These are phyloP conservation scores for Cordyceps cateniannulata DNA, from an alignment of 2,329 filamentous ascomycete genomes.

Conservation along the genomic window DNA sequence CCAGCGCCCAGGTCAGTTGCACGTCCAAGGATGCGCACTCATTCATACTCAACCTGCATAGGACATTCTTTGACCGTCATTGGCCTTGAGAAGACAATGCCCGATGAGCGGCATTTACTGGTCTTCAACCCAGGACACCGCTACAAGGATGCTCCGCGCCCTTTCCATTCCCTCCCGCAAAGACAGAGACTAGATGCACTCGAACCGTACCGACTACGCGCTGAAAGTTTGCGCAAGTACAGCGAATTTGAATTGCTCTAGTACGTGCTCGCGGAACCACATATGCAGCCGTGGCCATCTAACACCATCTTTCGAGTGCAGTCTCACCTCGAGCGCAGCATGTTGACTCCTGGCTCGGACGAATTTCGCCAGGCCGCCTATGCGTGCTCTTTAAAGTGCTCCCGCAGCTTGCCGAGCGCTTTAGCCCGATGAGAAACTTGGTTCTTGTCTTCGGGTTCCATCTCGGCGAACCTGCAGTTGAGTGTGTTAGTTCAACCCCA, in stretches of 20 bases:
- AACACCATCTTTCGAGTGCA: neutral
- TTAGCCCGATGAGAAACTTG: conserved; percentile 84
- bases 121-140: conserved; percentile 85
- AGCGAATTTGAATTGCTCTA: conserved; percentile 73
- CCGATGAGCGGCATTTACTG: conserved; percentile 63
- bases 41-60: conserved; percentile 18
- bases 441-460: conserved; percentile 85
- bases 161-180: conserved; percentile 15
- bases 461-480: conserved; percentile 71
- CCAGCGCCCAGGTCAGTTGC: conserved; percentile 62
- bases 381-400: conserved; percentile 58
- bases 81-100: conserved; percentile 64
- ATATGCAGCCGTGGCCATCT: neutral
- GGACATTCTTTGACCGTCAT: conserved; percentile 89
- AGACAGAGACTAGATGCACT: conserved; percentile 36
- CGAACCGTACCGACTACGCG: conserved; percentile 66
- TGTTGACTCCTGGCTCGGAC: neutral
- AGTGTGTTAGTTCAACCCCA: neutral
- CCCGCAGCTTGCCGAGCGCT: conserved; percentile 79
- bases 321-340: neutral
- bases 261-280: conserved; percentile 37
- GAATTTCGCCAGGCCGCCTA: neutral
- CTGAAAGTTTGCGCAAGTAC: conserved; percentile 61
- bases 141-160: conserved; percentile 44
- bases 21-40: neutral